These are phyloP conservation scores for Verticillium longisporum DNA, from an alignment of 2,329 filamentous ascomycete genomes.

Conservation along the genomic window DNA sequence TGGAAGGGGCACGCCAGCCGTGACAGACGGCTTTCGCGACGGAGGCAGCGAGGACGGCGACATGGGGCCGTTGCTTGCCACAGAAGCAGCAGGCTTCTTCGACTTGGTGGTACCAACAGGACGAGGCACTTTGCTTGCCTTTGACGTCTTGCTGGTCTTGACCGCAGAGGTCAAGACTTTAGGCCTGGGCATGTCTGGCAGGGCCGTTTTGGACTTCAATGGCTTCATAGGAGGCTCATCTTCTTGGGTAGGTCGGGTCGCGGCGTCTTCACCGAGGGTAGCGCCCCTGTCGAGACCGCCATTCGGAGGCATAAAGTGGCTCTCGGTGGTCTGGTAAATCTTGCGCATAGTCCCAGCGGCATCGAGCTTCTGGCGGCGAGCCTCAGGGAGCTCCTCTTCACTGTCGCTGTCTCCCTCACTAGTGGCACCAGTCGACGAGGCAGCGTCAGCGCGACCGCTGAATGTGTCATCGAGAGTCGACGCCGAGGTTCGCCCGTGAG, in stretches of 20 bases:
- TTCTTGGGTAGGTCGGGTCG: background rate
- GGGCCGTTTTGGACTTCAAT: slow-evolving; percentile 25
- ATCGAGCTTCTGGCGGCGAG: slow-evolving; percentile 52
- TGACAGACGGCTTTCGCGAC: slow-evolving; percentile 69
- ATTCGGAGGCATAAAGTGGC: slow-evolving; percentile 46
- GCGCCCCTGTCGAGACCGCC: slow-evolving; percentile 48
- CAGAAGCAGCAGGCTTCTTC: slow-evolving; percentile 39
- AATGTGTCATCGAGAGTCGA: slow-evolving; percentile 92
- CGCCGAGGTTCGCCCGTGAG: slow-evolving; percentile 85
- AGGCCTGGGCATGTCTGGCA: slow-evolving; percentile 28
- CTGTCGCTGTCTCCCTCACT: slow-evolving; percentile 68
- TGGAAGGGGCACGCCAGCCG: slow-evolving; percentile 44
- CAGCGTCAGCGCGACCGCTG: slow-evolving; percentile 78
- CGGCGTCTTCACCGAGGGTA: slow-evolving; percentile 38
- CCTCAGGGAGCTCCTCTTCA: slow-evolving; percentile 55
- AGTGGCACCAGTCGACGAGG: slow-evolving; percentile 79
- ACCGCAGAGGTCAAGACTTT: slow-evolving; percentile 24
- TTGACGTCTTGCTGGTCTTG: slow-evolving; percentile 35
- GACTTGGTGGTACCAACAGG: slow-evolving; percentile 30
- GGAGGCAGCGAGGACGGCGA: slow-evolving; percentile 62
- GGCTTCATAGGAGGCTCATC: slow-evolving; percentile 16
- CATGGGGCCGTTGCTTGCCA: slow-evolving; percentile 36
- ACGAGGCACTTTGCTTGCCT: slow-evolving; percentile 33
- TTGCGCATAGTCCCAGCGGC: slow-evolving; percentile 32
- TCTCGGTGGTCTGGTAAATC: slow-evolving; percentile 45